phyloP scores from a whole-genome alignment of 129 eudicot genomes.

The Flaveria ramosissima region DNA sequence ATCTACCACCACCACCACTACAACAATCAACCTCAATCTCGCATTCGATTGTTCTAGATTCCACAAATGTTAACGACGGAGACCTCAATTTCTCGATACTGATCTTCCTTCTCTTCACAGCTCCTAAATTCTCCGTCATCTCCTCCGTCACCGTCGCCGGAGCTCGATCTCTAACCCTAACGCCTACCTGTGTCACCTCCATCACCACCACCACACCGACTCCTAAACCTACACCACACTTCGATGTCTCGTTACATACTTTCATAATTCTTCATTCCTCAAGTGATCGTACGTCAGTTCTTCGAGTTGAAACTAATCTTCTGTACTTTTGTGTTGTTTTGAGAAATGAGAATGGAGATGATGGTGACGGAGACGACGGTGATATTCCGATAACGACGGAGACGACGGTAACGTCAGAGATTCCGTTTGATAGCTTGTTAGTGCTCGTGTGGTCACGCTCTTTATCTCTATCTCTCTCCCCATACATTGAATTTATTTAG shows the following conservation, averaged over 20 bases:
- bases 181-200: slow-evolving; percentile 44
- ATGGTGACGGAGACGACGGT: background rate
- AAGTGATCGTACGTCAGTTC: slow-evolving; percentile 6
- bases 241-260: slow-evolving; percentile 22
- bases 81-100: slow-evolving; percentile 34
- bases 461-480: background rate
- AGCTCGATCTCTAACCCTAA: slow-evolving; percentile 38
- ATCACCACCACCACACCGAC: slow-evolving; percentile 27
- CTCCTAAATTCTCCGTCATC: slow-evolving; percentile 30
- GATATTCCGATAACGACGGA: slow-evolving; percentile 20
- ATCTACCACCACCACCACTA: slow-evolving; percentile 28
- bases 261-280: slow-evolving; percentile 27
- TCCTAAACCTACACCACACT: background rate
- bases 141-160: slow-evolving; percentile 19
- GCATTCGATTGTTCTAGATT: slow-evolving; percentile 22
- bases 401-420: slow-evolving; percentile 34
- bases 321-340: background rate
- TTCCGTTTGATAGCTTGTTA: slow-evolving; percentile 40
- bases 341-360: slow-evolving; percentile 18
- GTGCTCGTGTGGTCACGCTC: slow-evolving; percentile 35
- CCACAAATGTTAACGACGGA: slow-evolving; percentile 34
- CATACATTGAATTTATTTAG: slow-evolving; percentile 26
- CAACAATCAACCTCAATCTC: slow-evolving; percentile 17
- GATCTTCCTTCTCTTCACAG: slow-evolving; percentile 50
- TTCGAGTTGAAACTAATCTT: slow-evolving; percentile 8